A percentile compares a stretch with the other conserved stretches of the same genome.
Conservation (phyloP, 495 filamentous ascomycete genomes). For the Hyphodiscus hymeniophilus region DNA sequence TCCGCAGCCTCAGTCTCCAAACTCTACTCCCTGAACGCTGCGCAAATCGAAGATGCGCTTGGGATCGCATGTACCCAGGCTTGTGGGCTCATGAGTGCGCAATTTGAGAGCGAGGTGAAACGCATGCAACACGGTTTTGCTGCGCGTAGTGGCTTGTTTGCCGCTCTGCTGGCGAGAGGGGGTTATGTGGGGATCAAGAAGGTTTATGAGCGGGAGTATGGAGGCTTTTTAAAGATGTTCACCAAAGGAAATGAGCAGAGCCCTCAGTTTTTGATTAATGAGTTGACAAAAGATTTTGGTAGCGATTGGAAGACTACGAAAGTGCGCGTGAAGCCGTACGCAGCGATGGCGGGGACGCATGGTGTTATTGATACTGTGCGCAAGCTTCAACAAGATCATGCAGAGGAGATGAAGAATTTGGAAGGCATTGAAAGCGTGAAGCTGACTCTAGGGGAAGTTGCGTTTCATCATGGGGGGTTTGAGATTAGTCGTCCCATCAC, state of each 20-base stretch:
- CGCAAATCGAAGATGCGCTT: slow-evolving; percentile 28
- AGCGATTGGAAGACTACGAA: slow-evolving; percentile 30
- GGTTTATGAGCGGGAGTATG: slow-evolving; percentile 34
- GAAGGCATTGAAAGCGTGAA: slow-evolving; percentile 21
- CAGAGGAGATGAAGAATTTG: slow-evolving; percentile 18
- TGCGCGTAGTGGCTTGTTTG: slow-evolving; percentile 36
- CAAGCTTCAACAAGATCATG: slow-evolving; percentile 22
- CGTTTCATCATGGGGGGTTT: slow-evolving; percentile 34
- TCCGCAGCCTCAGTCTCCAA: slow-evolving; percentile 33
- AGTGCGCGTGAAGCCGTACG: slow-evolving; percentile 34
- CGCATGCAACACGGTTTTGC: slow-evolving; percentile 41
- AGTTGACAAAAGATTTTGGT: slow-evolving; percentile 30
- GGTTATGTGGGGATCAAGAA: slow-evolving; percentile 38
- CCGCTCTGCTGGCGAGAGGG: slow-evolving; percentile 27
- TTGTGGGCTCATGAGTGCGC: slow-evolving; percentile 35
- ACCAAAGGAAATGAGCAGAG: slow-evolving; percentile 25
- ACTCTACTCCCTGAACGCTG: slow-evolving; percentile 25
- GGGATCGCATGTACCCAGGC: slow-evolving; percentile 37
- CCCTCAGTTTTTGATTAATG: slow-evolving; percentile 23
- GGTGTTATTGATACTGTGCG: slow-evolving; percentile 26
- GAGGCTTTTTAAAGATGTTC: slow-evolving; percentile 35
- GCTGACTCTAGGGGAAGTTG: slow-evolving; percentile 25
- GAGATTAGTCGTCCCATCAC: slow-evolving; percentile 28
- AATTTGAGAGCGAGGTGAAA: slow-evolving; percentile 36
- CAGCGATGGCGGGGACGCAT: slow-evolving; percentile 31